Evolutionary conservation across 1,284 basidiomycete genomes (phyloP), one percentile per base, ranked within the genome.

Genomic region (Irpex rosettiformis): DNA sequence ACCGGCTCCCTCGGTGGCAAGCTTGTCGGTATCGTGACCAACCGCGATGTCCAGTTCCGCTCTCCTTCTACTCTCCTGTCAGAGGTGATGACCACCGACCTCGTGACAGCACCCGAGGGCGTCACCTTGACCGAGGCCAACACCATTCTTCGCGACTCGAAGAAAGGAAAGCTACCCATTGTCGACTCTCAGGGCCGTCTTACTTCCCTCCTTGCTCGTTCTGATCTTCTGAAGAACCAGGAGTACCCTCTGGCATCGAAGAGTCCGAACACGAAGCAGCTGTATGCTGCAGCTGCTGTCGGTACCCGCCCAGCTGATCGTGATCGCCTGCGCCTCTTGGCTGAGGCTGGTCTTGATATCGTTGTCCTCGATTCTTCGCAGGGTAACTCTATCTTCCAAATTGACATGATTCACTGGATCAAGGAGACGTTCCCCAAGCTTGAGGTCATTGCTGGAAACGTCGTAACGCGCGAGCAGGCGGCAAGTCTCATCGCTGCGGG

Each of bases 121-220:
- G 87, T 96, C 67, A 96, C 94, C 2, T 89, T 99, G 56, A 76
- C 85, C 59, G 87, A 98, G 76, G 97, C 96, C 64, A 99, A 99
- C 79, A 80, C 87, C 69, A 93, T 99, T 69, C 85, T 99, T 33
- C 94, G 96, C 54, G 90, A 94, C 73, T 96, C 92, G 52, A 99
- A 99, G 75, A 98, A 98, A 81, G 96, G 96, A 63, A 99, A 99
- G 75, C 85, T 99, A 1, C 96, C 94, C 55, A 91, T 98, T 69
- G 79, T 97, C 66, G 89, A 97, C 74, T 67, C 75, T 5, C 68
- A 84, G 54, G 92, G 92, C 59, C 79, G 86, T 64, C 88, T 97
- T 51, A 83, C 89, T 53, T 91, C 94, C 24, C 90, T 97, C 61
- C 88, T 98, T 59, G 93, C 95, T 3, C 94, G 96, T 59, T 98